Conservation (phyloP, 2,329 filamentous ascomycete species). For the Thelonectria rubi region DNA sequence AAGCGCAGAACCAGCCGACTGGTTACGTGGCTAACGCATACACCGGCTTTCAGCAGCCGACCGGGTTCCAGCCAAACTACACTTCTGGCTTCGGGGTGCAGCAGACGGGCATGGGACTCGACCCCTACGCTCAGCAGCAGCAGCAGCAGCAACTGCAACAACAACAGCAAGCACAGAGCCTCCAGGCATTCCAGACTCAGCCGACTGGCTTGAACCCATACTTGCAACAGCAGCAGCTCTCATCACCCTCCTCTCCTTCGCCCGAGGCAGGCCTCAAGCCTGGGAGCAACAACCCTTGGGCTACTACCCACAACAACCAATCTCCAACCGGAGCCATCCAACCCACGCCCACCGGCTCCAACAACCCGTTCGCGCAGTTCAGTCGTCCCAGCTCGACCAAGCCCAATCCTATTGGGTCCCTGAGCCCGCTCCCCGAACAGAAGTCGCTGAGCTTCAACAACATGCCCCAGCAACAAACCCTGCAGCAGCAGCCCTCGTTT, state of each 20-base stretch:
- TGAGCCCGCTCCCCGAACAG: conserved; percentile 83
- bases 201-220: conserved; percentile 66
- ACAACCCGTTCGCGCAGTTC: conserved; percentile 94
- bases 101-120: conserved; percentile 73
- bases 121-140: conserved; percentile 69
- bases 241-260: conserved; percentile 52
- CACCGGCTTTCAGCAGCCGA: conserved; percentile 60
- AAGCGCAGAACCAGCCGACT: conserved; percentile 84
- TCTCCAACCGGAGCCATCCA: conserved; percentile 70
- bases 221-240: conserved; percentile 51
- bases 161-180: conserved; percentile 42
- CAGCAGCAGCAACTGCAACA: conserved; percentile 56
- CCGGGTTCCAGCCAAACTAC: conserved; percentile 67
- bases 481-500: conserved; percentile 54
- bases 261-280: conserved; percentile 73
- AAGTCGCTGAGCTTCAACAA: conserved; percentile 73
- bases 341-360: conserved; percentile 90
- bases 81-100: conserved; percentile 69
- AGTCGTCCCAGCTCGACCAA: conserved; percentile 64
- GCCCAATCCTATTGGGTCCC: conserved; percentile 69
- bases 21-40: conserved; percentile 71
- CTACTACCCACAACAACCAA: conserved; percentile 64
- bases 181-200: conserved; percentile 60
- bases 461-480: conserved; percentile 56
- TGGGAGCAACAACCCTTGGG: conserved; percentile 96